These are phyloP conservation scores for Angomonas deanei DNA, from an alignment of 208 protist genomes.

Conservation along the genomic window DNA sequence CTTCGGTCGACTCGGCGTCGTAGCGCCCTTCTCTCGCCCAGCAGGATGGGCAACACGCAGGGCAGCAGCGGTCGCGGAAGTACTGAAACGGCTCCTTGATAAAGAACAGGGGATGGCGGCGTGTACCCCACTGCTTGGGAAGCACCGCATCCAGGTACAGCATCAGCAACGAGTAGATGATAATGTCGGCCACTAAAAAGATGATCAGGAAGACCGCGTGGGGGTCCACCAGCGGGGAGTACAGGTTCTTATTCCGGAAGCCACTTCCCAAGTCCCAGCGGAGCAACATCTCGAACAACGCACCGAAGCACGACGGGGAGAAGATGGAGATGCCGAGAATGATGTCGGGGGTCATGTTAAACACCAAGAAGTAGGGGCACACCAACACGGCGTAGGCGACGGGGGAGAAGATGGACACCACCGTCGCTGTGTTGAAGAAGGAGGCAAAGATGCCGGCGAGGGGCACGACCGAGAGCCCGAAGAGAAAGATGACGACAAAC, in stretches of 20 bases:
- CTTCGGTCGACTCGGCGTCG: not conserved
- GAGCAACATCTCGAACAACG: not conserved
- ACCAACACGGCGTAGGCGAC: slow-evolving; percentile 26
- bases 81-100: slow-evolving; percentile 31
- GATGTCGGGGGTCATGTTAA: not conserved
- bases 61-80: no score
- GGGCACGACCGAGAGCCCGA: slow-evolving; percentile 34
- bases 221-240: not conserved
- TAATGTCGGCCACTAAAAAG: slow-evolving; percentile 35
- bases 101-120: slow-evolving; percentile 57
- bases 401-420: slow-evolving; percentile 25
- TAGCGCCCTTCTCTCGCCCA: slow-evolving; percentile 12
- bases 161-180: slow-evolving; percentile 63
- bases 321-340: not conserved
- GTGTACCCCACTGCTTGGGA: slow-evolving; percentile 55
- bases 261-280: not conserved
- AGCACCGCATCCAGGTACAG: slow-evolving; percentile 72
- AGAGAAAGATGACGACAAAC: slow-evolving; percentile 38
- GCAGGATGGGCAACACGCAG: slow-evolving; percentile 18
- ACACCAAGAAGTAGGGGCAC: slow-evolving; percentile 15
- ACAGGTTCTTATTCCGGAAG: not conserved
- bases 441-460: no score
- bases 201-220: slow-evolving; percentile 20
- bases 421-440: slow-evolving; percentile 23
- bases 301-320: not conserved